phyloP scores from a whole-genome alignment of 2,329 filamentous ascomycete species.

The Chrysosporium queenslandicum region DNA sequence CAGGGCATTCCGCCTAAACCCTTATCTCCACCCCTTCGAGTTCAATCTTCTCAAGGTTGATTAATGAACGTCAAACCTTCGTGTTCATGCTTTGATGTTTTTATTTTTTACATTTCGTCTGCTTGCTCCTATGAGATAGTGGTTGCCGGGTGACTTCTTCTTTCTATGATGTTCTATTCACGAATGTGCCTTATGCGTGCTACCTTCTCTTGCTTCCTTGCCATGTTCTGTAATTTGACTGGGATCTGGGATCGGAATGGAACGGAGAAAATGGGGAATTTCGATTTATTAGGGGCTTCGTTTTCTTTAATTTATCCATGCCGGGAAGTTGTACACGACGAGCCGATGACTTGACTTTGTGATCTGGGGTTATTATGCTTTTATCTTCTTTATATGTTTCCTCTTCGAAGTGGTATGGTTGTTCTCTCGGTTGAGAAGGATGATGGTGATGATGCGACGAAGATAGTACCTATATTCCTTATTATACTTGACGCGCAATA shows the following conservation, averaged over 20 bases:
- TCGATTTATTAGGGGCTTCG: neutral
- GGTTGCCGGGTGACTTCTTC: neutral
- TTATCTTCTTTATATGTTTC: neutral
- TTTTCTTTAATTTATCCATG: neutral
- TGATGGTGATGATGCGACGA: neutral
- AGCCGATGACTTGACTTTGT: neutral
- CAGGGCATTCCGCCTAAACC: neutral
- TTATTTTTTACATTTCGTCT: neutral
- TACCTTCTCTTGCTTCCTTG: slow-evolving; percentile 10
- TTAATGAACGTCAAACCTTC: neutral
- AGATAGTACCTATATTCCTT: too few relatives aligned
- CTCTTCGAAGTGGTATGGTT: neutral
- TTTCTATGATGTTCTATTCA: slow-evolving; percentile 13
- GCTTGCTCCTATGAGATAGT: neutral
- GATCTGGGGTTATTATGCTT: neutral
- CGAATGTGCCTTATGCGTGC: slow-evolving; percentile 1
- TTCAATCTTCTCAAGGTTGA: neutral
- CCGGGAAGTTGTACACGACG: neutral
- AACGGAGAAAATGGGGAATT: slow-evolving; percentile 10
- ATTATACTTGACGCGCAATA: too few relatives aligned
- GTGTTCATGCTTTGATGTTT: neutral
- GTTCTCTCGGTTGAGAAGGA: neutral
- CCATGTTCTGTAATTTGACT: slow-evolving; percentile 4
- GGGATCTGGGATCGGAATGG: slow-evolving; percentile 9
- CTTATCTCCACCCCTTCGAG: too few relatives aligned